Evolutionary conservation across 208 protist species (phyloP), one percentile per base, ranked within the genome.

Genomic region (Leishmania turanica): DNA sequence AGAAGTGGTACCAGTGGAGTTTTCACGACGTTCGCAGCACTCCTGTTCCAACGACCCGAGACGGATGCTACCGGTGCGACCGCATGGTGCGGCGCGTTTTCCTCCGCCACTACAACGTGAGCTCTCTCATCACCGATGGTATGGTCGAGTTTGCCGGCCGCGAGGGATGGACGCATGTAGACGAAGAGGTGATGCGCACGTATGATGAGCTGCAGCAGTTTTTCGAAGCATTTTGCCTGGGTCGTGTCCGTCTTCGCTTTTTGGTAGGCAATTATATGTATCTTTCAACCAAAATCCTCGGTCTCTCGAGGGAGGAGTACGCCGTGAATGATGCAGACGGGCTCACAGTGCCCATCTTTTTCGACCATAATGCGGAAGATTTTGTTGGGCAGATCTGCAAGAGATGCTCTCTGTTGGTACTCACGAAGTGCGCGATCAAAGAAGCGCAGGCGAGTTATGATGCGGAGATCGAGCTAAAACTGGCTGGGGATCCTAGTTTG

Each of bases 211-310:
- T 96, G 62, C 80, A 92, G 45, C 53, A 70, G 1, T 94, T 94
- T 75, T 96, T 96, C 66, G 81, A 88, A 42, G 81, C 83, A 1
- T 93, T 96, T 70, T 93, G 89, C 84, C 87, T 83, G 3, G 86
- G 69, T 13, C 87, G 92, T 11, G 91, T 92, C 0, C 80, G 81
- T 24, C 78, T 96, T 8, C 90, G 92, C 31, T 93, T 96, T 78
- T 65, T 96, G 3, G 75, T 92, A 17, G 90, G 90, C 21, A 93
- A 96, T 70, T 96, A 94, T 76, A 85, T 96, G 83, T 91, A 93
- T 68, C 82, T 96, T 17, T 95, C 92, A 0, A 92, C 82, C 19
- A 83, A 90, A 68, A 91, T 95, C 78, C 81, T 95, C 0, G 49
- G 86, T 17, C 70, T 95, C 11, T 72, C 88, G 27, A 75, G 69